A percentile compares a stretch with the other conserved stretches of the same genome.
These are phyloP conservation scores for Pisolithus sp. DNA, from an alignment of 768 basidiomycete genomes.

Conservation along the genomic window DNA sequence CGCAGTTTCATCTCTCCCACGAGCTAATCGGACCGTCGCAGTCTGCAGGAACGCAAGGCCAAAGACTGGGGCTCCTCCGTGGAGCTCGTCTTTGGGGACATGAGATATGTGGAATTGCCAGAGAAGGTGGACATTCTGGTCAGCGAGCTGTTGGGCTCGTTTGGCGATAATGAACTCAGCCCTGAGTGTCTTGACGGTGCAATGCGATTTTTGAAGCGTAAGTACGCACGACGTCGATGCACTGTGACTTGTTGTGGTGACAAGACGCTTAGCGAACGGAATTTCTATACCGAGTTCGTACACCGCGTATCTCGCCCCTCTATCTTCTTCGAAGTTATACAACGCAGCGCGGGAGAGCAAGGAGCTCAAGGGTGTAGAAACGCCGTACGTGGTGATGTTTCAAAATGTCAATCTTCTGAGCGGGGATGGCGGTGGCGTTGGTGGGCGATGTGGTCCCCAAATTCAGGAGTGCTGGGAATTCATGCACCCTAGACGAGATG, in stretches of 20 bases:
- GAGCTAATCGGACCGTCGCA: slow-evolving; percentile 27
- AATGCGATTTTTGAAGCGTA: slow-evolving; percentile 87
- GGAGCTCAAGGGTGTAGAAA: slow-evolving; percentile 74
- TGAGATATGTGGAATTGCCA: slow-evolving; percentile 78
- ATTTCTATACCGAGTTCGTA: slow-evolving; percentile 97
- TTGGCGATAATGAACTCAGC: slow-evolving; percentile 97
- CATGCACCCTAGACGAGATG: slow-evolving; percentile 83
- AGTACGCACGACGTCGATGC: slow-evolving; percentile 2
- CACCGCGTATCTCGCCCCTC: slow-evolving; percentile 87
- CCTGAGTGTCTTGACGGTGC: slow-evolving; percentile 98
- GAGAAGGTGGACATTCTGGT: slow-evolving; percentile 90
- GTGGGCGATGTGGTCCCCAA: slow-evolving; percentile 68
- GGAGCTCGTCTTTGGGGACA: slow-evolving; percentile 86
- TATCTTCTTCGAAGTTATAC: slow-evolving; percentile 90
- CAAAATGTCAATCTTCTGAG: slow-evolving; percentile 87
- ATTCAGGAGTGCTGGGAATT: slow-evolving; percentile 98
- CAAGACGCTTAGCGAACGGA: slow-evolving; percentile 58
- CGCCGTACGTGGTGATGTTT: slow-evolving; percentile 99
- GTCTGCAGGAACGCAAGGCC: slow-evolving; percentile 76
- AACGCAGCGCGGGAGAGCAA: slow-evolving; percentile 68
- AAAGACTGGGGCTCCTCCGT: slow-evolving; percentile 82
- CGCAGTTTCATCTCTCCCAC: slow-evolving; percentile 3
- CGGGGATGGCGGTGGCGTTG: slow-evolving; percentile 56
- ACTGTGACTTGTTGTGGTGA: slow-evolving; percentile 9
- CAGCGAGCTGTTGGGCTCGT: slow-evolving; percentile 92